A percentile compares a stretch with the other conserved stretches of the same genome.
Conservation (phyloP, 495 filamentous ascomycete genomes). For the Neurospora sp. region DNA sequence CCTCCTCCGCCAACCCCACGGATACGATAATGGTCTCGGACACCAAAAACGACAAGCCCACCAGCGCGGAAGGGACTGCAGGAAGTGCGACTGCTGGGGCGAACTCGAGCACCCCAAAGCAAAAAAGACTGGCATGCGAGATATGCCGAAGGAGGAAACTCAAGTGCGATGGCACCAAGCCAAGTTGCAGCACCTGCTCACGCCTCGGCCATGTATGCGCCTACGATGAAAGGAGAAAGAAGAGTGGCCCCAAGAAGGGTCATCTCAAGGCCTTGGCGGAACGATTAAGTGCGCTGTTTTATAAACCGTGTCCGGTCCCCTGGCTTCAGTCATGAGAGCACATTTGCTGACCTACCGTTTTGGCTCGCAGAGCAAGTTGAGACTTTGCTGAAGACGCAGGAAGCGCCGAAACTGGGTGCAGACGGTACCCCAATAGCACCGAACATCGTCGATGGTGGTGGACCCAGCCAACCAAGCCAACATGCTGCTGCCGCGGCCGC, state of each 20-base stretch:
- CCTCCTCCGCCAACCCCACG: constrained; percentile 26
- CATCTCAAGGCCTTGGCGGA: constrained; percentile 98
- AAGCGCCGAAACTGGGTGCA: constrained; percentile 28
- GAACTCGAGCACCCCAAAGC: constrained; percentile 60
- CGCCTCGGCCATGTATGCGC: constrained; percentile 83
- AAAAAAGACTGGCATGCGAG: constrained; percentile 93
- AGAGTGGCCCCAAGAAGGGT: constrained; percentile 95
- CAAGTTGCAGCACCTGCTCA: constrained; percentile 88
- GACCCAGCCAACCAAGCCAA: constrained; percentile 19
- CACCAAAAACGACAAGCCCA: constrained; percentile 19
- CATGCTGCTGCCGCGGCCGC: constrained; percentile 22
- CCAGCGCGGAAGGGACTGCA: constrained; percentile 20
- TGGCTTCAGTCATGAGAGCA: not conserved
- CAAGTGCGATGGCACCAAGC: constrained; percentile 65
- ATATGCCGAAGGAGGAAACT: constrained; percentile 91
- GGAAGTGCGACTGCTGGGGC: constrained; percentile 33
- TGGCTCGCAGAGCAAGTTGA: constrained; percentile 75
- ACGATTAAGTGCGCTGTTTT: constrained; percentile 60
- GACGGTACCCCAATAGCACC: constrained; percentile 23
- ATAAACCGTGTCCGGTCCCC: constrained; percentile 7
- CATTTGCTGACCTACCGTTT: not conserved
- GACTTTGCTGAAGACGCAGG: constrained; percentile 72
- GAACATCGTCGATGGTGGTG: constrained; percentile 20
- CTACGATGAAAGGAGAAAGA: constrained; percentile 93
- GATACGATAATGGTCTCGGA: constrained; percentile 29